Conservation (phyloP, 306 rosid genomes). For the Pyrus communis region DNA sequence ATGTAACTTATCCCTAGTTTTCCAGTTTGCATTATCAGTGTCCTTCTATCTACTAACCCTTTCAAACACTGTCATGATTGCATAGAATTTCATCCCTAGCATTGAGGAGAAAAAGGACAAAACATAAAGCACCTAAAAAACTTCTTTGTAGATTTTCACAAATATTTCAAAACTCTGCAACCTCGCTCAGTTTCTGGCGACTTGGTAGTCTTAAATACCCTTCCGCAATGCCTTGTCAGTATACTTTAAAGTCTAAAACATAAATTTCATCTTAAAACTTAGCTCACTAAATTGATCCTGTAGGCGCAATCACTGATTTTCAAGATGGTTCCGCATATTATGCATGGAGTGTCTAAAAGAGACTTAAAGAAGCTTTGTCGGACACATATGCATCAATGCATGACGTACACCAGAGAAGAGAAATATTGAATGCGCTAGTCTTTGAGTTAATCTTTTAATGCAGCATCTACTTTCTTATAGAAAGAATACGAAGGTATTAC, state of each 20-base stretch:
- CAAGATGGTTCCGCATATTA: not conserved
- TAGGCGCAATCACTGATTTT: not conserved
- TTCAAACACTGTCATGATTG: not conserved
- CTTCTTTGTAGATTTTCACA: not conserved
- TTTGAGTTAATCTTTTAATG: not conserved
- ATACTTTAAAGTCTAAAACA: not conserved
- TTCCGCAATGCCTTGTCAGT: not conserved
- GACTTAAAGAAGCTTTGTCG: not conserved
- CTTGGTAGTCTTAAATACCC: not conserved
- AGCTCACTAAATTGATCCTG: not conserved
- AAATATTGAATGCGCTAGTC: not conserved
- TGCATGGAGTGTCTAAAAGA: not conserved
- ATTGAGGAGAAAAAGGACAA: not conserved
- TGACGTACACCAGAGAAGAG: not conserved
- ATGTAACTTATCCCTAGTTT: not conserved
- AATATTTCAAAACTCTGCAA: not conserved
- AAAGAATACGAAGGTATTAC: not conserved
- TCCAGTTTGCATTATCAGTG: not conserved
- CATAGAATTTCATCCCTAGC: not conserved
- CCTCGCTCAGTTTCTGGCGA: not conserved
- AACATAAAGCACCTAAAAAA: not conserved
- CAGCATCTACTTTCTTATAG: not conserved
- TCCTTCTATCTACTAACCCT: not conserved
- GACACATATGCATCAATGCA: not conserved
- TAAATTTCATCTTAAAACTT: too few relatives aligned